These are phyloP conservation scores for Breviolum minutum DNA, from an alignment of 73 alveolate species.

Conservation along the genomic window DNA sequence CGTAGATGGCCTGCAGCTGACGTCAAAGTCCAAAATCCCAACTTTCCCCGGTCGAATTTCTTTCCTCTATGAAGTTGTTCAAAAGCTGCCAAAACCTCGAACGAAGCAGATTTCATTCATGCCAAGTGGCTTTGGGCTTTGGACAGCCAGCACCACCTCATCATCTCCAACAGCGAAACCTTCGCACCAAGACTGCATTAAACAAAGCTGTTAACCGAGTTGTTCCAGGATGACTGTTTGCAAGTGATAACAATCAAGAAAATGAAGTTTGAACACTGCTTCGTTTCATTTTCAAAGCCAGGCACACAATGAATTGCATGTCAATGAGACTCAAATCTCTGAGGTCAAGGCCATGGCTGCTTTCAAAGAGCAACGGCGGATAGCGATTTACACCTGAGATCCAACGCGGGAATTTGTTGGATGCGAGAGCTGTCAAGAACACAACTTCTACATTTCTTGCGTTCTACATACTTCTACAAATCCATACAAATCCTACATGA, in stretches of 20 bases:
- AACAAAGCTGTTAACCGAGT: neutral
- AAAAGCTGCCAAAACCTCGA: too few species aligned
- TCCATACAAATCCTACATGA: too few species aligned
- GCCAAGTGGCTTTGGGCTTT: constrained; percentile 40
- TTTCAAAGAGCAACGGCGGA: constrained; percentile 74
- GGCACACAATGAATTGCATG: neutral
- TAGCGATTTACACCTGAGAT: constrained; percentile 78
- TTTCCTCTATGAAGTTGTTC: too few species aligned
- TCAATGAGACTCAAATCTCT: neutral
- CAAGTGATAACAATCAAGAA: too few species aligned
- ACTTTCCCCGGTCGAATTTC: neutral
- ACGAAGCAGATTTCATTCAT: neutral
- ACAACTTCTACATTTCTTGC: too few species aligned
- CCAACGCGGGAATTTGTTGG: too few species aligned
- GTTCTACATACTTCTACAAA: too few species aligned
- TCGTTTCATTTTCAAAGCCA: neutral
- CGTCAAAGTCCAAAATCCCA: neutral
- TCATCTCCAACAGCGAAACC: constrained; percentile 66
- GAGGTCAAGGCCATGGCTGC: constrained; percentile 36
- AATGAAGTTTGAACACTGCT: neutral
- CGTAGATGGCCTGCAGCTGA: constrained; percentile 1
- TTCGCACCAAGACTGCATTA: neutral
- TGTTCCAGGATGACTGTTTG: neutral
- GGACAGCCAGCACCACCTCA: constrained; percentile 69
- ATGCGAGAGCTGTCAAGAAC: too few species aligned